Evolutionary conservation across 345 rosid genomes (phyloP), one percentile per base, ranked within the genome.

Genomic region (Pugionium cornutum): DNA sequence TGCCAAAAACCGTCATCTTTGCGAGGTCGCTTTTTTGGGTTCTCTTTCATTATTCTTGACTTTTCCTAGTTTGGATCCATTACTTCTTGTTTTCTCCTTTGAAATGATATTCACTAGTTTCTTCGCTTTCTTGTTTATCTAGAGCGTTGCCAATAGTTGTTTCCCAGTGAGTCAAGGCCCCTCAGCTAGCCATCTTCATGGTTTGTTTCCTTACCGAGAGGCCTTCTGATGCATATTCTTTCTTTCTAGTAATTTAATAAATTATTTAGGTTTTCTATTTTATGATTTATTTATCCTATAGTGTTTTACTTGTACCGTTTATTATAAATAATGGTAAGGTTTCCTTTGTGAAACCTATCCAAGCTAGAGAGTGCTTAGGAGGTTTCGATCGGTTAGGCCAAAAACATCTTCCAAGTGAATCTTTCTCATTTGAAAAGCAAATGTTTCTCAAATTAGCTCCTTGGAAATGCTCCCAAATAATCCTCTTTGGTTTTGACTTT

Each of bases 101-200:
- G 33, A 8, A 51, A 44, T 56, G 52, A 41, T 7, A 1, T 5
- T 69, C 18, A 5, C 6, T 49, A 26, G 6, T 32, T 57, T 29
- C 40, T 43, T 9, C 68, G n/a, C 33, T 7, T 57, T 45, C 30
- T 73, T 58, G 58, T 66, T 11, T 59, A 25, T 76, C 37, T 84
- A 94, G 99, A 85, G 86, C 58, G 77, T 90, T 75, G 99, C 99
- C 27, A 84, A 90, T 78, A 83, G 75, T 72, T 94, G 99, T 72
- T 94, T 94, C 75, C 96, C 97, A 49, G 70, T 83, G 58, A 82
- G 66, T 78, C 92, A 72, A 55, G 88, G 99, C 65, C 76, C 83
- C 29, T 75, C 96, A 45, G 95, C 95, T 47, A 84, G 86, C 59
- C 92, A 83, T 62, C 86, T 90, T 73, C 95, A 94, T 69, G 99